Base-by-base conservation (phyloP, 495 filamentous ascomycete species). In the Achaetomiella virescens region DNA sequence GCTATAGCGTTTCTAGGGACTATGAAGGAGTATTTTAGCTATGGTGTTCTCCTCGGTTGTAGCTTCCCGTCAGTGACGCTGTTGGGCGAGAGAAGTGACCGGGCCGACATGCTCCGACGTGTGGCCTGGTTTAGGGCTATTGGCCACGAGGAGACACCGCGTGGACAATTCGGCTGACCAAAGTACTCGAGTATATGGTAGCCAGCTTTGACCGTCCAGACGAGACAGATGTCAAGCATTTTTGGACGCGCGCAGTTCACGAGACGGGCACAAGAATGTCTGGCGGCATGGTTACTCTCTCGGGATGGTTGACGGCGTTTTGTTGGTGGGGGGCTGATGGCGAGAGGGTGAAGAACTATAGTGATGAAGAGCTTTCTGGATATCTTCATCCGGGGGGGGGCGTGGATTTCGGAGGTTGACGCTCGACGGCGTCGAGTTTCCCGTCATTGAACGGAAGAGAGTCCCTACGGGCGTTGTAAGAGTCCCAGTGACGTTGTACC, bases 1-100 rank as follows among this genome's bases (percentile, higher is more conserved):
- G 51, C 57, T 0, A 53, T 70, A 4, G 36, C 64, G 42, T 66
- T 73, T 57, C 65, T 75, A 58, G 72, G 70, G 27, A 10, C 60
- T 7, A 61, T 64, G 49, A 58, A 68, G 49, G 31, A 48, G 42
- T 72, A 67, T 52, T 71, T 73, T 51, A 14, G 15, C 2, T 70
- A 55, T 46, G 17, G n/a, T 2, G 18, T 36, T 11, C 15, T 37
- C 14, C 41, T 57, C 24, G 52, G 44, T n/a, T 75, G 71, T 53
- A 69, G 72, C n/a, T 52, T 75, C 6, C 72, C 71, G 10, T 65
- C 60, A 9, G 68, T 73, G 11, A 73, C 72, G 0, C 59, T 75
- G 11, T 58, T 72, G 2, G 72, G 72, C 17, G 58, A 61, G 27
- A 27, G 42, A 14, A 35, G 29, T 10, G 72, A 75, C 49, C 73